Base-by-base conservation (phyloP, 129 eudicot species). In the Artemisia tridentata region DNA sequence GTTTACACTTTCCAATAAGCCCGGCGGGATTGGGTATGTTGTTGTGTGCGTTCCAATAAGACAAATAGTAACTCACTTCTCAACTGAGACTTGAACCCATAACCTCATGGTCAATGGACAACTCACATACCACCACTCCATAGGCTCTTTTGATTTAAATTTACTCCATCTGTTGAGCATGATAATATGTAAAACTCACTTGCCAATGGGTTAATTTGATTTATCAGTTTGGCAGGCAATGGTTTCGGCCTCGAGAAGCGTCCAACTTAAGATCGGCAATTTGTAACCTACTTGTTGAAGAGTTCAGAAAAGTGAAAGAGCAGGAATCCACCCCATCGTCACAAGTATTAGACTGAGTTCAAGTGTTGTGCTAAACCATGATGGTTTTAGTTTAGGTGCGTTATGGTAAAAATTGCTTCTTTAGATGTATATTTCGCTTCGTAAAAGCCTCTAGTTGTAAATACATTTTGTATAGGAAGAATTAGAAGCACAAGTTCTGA, bases 241-340 rank as follows among this genome's bases (percentile, higher is more conserved):
- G 97, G 98, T 93, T 93, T 73, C 79, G 60, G 64, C 92, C 96
- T 5, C 77, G 69, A 74, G 88, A 89, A 75, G 97, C 97, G 23
- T 93, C 98, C 3, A 38, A 61, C 64, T 72, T 89, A 75, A 87
- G 98, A 83, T 55, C 38, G 43, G 82, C 17, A 71, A 82, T 93
- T 47, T 77, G 74, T 31, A 52, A 51, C 63, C 18, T 87, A 45
- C 90, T 93, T 45, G 69, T 25, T 51, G 51, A 79, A 65, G 75
- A 82, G 80, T 92, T 91, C 77, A 72, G 52, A 71, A 81, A 77
- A 20, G 88, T 83, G n/a, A 67, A 56, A 17, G 79, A 76, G 43
- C 59, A 56, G 77, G 67, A 71, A 71, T 9, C 49, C 65, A 12
- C 72, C 48, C 34, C 63, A 50, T 47, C 63, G 7, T 68, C 27